A percentile compares a stretch with the other conserved stretches of the same genome.
These are phyloP conservation scores for Fusarium coicis DNA, from an alignment of 2,329 filamentous ascomycete species.

Conservation along the genomic window DNA sequence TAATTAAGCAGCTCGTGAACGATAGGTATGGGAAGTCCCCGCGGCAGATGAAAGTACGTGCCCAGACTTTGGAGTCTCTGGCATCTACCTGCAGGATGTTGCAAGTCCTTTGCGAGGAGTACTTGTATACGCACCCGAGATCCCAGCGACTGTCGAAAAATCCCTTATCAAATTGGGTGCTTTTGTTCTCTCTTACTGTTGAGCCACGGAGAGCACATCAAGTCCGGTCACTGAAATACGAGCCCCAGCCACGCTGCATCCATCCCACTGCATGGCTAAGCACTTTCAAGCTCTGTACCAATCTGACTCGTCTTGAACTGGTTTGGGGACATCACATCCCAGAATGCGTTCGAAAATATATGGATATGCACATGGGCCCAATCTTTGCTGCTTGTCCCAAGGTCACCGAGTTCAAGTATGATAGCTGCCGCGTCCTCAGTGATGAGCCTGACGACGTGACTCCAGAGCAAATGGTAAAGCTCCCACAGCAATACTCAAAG, in stretches of 20 bases:
- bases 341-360: not conserved
- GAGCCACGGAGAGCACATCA: slow-evolving; percentile 3
- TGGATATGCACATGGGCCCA: not conserved
- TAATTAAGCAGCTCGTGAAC: not conserved
- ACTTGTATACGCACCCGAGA: not conserved
- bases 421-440: too few species aligned
- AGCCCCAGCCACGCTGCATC: not conserved
- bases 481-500: not conserved
- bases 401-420: not conserved
- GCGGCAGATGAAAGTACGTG: not conserved
- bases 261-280: not conserved
- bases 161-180: not conserved
- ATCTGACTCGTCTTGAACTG: not conserved
- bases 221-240: slow-evolving; percentile 2
- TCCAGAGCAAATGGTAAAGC: not conserved
- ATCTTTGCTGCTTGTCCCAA: slow-evolving; percentile 14
- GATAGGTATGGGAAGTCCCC: not conserved
- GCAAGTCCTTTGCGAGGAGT: not conserved
- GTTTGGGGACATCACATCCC: not conserved
- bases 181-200: slow-evolving; percentile 5
- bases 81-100: not conserved
- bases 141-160: not conserved
- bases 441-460: not conserved
- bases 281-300: slow-evolving; percentile 8
- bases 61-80: not conserved